Evolutionary conservation across 345 rosid genomes (phyloP).

Genomic region (Salix dunnii): DNA sequence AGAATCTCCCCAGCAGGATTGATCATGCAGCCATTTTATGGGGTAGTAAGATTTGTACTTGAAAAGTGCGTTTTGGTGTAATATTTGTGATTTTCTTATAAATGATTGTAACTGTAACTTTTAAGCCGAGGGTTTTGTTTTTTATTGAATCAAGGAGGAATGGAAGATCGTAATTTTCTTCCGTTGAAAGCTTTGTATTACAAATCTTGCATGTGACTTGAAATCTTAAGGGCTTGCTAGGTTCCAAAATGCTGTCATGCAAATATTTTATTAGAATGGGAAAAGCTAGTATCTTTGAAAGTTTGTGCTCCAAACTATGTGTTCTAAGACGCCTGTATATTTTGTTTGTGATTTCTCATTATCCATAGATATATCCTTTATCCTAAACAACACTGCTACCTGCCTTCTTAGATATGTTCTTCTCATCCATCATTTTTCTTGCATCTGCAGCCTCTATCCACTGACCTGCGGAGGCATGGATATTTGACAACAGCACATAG

Average conservation of each 20-base stretch:
- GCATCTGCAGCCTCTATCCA: conserved; percentile 27
- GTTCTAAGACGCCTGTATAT: no score
- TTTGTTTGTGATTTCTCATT: not conserved
- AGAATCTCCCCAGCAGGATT: not conserved
- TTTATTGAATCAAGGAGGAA: not conserved
- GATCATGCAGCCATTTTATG: not conserved
- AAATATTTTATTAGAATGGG: no score
- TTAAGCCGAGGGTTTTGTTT: not conserved
- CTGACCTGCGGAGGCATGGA: conserved; percentile 31
- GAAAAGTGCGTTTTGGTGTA: not conserved
- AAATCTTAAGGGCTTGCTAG: no score
- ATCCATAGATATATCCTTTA: not conserved
- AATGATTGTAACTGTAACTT: not conserved
- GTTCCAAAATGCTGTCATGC: no score
- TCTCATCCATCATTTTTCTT: conserved; percentile 18
- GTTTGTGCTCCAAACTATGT: no score
- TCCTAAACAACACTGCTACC: conserved; percentile 9
- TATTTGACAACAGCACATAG: conserved; percentile 35
- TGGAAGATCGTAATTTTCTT: not conserved
- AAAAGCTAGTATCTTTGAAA: no score
- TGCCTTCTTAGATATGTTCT: conserved; percentile 15
- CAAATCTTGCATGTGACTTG: no score
- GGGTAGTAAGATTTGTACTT: not conserved
- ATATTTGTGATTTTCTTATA: not conserved
- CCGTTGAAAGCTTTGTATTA: no score